These are phyloP conservation scores for Hericium rajendrae DNA, from an alignment of 768 basidiomycete species.

Conservation along the genomic window DNA sequence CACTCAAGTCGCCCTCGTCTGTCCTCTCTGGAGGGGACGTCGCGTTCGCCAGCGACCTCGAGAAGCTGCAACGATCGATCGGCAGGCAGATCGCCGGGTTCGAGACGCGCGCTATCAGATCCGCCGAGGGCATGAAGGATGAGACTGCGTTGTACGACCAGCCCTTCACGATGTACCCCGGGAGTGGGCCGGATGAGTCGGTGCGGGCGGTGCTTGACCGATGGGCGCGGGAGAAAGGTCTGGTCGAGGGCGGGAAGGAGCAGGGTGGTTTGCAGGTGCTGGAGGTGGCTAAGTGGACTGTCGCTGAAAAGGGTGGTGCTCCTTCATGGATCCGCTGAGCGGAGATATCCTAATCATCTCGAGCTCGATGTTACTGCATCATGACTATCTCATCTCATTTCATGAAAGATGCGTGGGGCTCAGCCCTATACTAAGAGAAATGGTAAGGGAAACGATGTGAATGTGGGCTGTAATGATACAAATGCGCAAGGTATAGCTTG, in stretches of 20 bases:
- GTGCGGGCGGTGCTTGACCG: constrained; percentile 8
- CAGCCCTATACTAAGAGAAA: too few species aligned
- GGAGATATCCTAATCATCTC: too few species aligned
- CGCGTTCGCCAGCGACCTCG: constrained; percentile 8
- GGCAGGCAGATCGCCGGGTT: constrained; percentile 14
- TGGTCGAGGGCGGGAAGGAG: constrained; percentile 4
- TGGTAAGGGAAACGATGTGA: too few species aligned
- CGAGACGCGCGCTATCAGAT: constrained; percentile 7
- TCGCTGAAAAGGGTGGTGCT: constrained; percentile 3
- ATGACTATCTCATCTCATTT: too few species aligned
- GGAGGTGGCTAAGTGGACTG: constrained; percentile 11
- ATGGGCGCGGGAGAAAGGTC: constrained; percentile 10
- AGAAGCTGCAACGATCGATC: constrained; percentile 10
- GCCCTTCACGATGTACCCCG: constrained; percentile 12
- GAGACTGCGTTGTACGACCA: constrained; percentile 11
- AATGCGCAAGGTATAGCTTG: too few species aligned
- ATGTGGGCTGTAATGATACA: too few species aligned
- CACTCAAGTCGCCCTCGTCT: constrained; percentile 12
- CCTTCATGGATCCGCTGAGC: not conserved
- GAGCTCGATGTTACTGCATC: too few species aligned
- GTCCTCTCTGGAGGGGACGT: not conserved
- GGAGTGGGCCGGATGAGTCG: constrained; percentile 6
- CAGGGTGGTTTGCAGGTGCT: constrained; percentile 7
- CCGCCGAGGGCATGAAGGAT: not conserved
- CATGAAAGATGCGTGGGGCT: too few species aligned